phyloP scores from a whole-genome alignment of 495 filamentous ascomycete species.

The Penicillium soppii region DNA sequence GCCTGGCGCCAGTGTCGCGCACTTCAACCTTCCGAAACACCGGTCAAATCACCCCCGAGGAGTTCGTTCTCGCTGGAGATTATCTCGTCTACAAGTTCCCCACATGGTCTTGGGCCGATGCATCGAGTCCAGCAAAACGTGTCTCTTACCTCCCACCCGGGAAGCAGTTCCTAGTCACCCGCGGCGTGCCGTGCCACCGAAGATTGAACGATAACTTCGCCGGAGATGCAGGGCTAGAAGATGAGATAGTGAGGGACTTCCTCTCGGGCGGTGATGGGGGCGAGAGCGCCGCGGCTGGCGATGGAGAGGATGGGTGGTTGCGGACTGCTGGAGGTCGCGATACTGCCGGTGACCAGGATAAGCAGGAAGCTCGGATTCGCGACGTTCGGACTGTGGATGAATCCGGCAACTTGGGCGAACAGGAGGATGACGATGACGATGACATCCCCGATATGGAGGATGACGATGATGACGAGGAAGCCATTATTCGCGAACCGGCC shows the following conservation, averaged over 20 bases:
- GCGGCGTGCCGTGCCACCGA: constrained; percentile 88
- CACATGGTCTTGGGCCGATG: constrained; percentile 96
- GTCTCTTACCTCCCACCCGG: constrained; percentile 78
- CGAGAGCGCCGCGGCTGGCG: constrained; percentile 48
- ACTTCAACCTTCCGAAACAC: constrained; percentile 91
- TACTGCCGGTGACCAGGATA: constrained; percentile 46
- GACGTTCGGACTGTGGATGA: constrained; percentile 89
- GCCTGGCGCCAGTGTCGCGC: constrained; percentile 80
- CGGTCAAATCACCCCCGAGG: constrained; percentile 94
- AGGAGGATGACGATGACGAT: constrained; percentile 74
- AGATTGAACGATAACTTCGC: constrained; percentile 92
- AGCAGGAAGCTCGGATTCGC: constrained; percentile 67
- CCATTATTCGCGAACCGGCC: constrained; percentile 83
- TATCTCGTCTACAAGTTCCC: constrained; percentile 99
- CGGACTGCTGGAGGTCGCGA: constrained; percentile 67
- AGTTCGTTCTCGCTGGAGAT: constrained; percentile 94
- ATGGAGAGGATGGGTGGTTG: constrained; percentile 88
- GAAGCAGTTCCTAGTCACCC: constrained; percentile 95
- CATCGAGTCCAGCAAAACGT: constrained; percentile 72
- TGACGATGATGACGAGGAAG: constrained; percentile 94
- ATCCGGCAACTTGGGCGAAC: constrained; percentile 67
- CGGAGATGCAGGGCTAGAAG: constrained; percentile 79
- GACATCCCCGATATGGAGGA: constrained; percentile 99
- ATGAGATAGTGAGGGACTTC: constrained; percentile 78
- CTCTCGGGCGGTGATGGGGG: constrained; percentile 56